phyloP scores from a whole-genome alignment of 257 asterid species.

The Cordia subcordata region DNA sequence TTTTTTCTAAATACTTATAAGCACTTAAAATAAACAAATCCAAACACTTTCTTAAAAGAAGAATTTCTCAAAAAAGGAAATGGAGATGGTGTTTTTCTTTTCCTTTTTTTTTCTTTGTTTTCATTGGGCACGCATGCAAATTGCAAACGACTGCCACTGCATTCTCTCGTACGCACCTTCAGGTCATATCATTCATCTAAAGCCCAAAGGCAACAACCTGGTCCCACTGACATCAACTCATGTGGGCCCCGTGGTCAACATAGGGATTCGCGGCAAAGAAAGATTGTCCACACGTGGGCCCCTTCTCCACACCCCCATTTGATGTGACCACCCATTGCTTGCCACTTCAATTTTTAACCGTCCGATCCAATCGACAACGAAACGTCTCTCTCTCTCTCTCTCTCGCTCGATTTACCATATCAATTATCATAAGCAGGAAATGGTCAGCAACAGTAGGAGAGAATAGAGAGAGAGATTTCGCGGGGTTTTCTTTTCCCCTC shows the following conservation, averaged over 20 bases:
- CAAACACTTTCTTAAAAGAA: too few species aligned
- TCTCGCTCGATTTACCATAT: slow-evolving; percentile 5
- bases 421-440: slow-evolving; percentile 11
- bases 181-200: too few species aligned
- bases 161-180: too few species aligned
- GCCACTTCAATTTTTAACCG: not conserved
- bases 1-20: too few species aligned
- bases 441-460: too few species aligned
- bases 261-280: slow-evolving; percentile 31
- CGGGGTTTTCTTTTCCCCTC: slow-evolving; percentile 41
- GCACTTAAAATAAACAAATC: too few species aligned
- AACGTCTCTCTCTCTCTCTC: slow-evolving; percentile 9
- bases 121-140: too few species aligned
- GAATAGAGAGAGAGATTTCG: slow-evolving; percentile 34
- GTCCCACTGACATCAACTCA: not conserved
- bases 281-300: slow-evolving; percentile 15
- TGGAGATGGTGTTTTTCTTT: too few species aligned
- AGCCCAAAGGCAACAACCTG: not conserved
- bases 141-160: too few species aligned
- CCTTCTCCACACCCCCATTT: not conserved
- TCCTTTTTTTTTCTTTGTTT: too few species aligned
- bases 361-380: not conserved
- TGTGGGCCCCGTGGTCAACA: slow-evolving; percentile 23
- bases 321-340: not conserved
- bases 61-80: too few species aligned